These are phyloP conservation scores for Diaporthe australafricana DNA, from an alignment of 2,329 filamentous ascomycete genomes.

Conservation along the genomic window DNA sequence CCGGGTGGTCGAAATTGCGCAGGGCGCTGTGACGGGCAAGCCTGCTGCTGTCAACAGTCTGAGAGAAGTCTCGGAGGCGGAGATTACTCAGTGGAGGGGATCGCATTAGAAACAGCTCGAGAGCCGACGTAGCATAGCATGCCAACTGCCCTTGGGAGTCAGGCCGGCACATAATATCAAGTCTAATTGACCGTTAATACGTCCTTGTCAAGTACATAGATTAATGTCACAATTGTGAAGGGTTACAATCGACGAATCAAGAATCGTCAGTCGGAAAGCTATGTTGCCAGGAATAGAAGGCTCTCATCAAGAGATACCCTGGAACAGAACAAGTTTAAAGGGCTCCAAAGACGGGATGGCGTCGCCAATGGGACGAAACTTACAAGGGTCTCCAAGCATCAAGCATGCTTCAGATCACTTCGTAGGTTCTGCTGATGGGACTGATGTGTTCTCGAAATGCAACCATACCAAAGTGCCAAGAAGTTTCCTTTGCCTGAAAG, in stretches of 20 bases:
- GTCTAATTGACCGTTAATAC: not conserved
- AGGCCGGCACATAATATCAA: not conserved
- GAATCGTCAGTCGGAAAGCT: not conserved
- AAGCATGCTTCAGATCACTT: slow-evolving; percentile 19
- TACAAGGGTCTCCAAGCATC: slow-evolving; percentile 15
- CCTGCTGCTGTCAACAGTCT: slow-evolving; percentile 80
- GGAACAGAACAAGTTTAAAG: slow-evolving; percentile 8
- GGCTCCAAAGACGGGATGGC: slow-evolving; percentile 9
- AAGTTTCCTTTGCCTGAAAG: not conserved
- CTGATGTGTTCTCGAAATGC: slow-evolving; percentile 17
- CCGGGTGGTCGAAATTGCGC: slow-evolving; percentile 76
- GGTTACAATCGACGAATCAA: not conserved
- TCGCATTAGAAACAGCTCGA: slow-evolving; percentile 44
- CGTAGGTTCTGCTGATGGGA: slow-evolving; percentile 1
- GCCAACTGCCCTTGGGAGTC: not conserved
- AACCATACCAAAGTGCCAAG: not conserved
- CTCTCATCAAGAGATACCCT: not conserved
- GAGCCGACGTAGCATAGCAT: slow-evolving; percentile 3
- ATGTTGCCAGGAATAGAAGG: slow-evolving; percentile 5
- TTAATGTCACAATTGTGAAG: not conserved
- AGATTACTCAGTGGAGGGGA: slow-evolving; percentile 71
- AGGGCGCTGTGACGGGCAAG: slow-evolving; percentile 79
- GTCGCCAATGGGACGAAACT: not conserved
- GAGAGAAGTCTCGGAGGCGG: slow-evolving; percentile 76
- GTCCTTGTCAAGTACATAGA: too few species aligned